phyloP scores from a whole-genome alignment of 352 stramenopile species.

The Plasmopara viticola region DNA sequence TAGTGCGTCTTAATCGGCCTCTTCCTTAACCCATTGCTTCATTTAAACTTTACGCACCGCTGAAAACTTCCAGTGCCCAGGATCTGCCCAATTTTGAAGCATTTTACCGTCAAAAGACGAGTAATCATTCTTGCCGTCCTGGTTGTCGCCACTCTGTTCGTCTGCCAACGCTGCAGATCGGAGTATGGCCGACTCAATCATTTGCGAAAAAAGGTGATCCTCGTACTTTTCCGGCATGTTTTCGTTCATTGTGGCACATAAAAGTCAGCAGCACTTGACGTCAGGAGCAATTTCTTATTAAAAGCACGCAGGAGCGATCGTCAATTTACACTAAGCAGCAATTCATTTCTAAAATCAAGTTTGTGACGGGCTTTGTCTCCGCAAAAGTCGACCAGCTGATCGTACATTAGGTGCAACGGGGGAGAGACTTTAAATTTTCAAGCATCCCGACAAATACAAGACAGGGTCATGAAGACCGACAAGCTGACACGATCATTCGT shows the following conservation, averaged over 20 bases:
- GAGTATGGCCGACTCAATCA: slow-evolving; percentile 73
- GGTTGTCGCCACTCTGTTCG: no score
- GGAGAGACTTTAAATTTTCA: slow-evolving; percentile 56
- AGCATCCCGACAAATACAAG: slow-evolving; percentile 53
- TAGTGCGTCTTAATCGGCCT: slow-evolving; percentile 24
- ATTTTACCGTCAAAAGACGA: slow-evolving; percentile 82
- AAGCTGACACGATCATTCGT: slow-evolving; percentile 38
- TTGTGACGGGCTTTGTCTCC: slow-evolving; percentile 46
- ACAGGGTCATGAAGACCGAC: slow-evolving; percentile 37
- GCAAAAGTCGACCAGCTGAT: slow-evolving; percentile 65
- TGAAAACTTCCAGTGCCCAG: slow-evolving; percentile 69
- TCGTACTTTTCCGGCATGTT: slow-evolving; percentile 46
- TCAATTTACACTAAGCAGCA: no score
- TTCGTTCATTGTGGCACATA: slow-evolving; percentile 44
- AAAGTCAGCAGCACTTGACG: slow-evolving; percentile 47
- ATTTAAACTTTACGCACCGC: slow-evolving; percentile 41
- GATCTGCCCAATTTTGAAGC: slow-evolving; percentile 75
- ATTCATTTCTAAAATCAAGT: slow-evolving; percentile 49
- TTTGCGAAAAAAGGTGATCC: slow-evolving; percentile 46
- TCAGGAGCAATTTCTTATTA: slow-evolving; percentile 24
- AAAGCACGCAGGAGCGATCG: no score
- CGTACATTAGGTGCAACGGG: slow-evolving; percentile 56
- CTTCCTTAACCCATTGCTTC: slow-evolving; percentile 23
- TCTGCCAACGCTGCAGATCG: slow-evolving; percentile 39
- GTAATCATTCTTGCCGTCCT: slow-evolving; percentile 53